Conservation (phyloP, 2,329 filamentous ascomycete genomes). For the Verticillium longisporum region DNA sequence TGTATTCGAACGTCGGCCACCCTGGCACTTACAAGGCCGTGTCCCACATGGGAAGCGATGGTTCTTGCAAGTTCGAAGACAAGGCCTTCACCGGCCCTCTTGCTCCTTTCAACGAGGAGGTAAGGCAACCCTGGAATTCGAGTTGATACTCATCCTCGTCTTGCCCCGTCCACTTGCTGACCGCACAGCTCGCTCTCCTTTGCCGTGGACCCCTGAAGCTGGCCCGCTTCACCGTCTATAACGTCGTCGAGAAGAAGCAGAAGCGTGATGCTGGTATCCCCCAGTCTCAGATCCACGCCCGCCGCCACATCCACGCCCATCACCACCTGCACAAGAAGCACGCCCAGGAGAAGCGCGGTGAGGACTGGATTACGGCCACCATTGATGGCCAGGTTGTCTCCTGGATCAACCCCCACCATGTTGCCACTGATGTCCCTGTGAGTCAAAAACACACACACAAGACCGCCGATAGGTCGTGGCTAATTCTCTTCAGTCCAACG, state of each 20-base stretch:
- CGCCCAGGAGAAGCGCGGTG: conserved; percentile 26
- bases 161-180: neutral
- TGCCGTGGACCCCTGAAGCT: conserved; percentile 64
- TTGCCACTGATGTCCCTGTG: conserved; percentile 15
- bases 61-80: conserved; percentile 45
- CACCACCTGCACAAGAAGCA: conserved; percentile 42
- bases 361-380: conserved; percentile 28
- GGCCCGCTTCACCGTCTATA: conserved; percentile 64
- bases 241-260: conserved; percentile 29
- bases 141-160: neutral
- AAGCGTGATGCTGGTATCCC: conserved; percentile 17
- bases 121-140: conserved; percentile 31
- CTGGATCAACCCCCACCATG: conserved; percentile 52
- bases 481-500: neutral
- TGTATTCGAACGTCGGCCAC: conserved; percentile 56
- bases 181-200: conserved; percentile 58
- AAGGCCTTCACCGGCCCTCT: conserved; percentile 52
- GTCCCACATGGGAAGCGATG: conserved; percentile 48
- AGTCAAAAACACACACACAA: neutral
- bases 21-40: conserved; percentile 60
- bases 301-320: conserved; percentile 37
- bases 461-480: neutral
- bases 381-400: conserved; percentile 51
- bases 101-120: conserved; percentile 64
- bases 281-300: conserved; percentile 19